These are phyloP conservation scores for Volvox africanus DNA, from an alignment of 139 green algal genomes.

Conservation along the genomic window DNA sequence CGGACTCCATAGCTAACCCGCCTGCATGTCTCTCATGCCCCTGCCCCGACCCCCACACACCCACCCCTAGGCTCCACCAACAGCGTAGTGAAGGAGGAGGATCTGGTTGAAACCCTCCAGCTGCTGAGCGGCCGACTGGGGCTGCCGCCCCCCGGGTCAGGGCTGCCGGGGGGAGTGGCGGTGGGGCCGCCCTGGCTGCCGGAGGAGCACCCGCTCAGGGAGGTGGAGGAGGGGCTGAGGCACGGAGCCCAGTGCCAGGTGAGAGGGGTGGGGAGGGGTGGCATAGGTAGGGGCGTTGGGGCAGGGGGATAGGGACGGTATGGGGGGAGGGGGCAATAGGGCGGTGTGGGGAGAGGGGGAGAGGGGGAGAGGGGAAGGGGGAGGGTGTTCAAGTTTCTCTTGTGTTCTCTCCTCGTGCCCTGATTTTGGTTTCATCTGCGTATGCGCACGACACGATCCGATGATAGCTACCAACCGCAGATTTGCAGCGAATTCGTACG, in stretches of 20 bases:
- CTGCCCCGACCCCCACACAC: neutral
- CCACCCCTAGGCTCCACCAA: conserved; percentile 42
- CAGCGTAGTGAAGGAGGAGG: conserved; percentile 60
- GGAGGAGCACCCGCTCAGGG: conserved; percentile 67
- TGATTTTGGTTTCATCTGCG: no score
- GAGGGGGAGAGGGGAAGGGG: no score
- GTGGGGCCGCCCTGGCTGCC: conserved; percentile 58
- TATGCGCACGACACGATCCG: no score
- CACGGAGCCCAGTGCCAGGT: conserved; percentile 65
- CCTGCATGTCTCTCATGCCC: neutral
- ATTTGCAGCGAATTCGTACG: conserved; percentile 40
- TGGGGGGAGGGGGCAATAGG: no score
- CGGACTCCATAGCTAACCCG: no score
- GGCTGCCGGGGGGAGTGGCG: neutral
- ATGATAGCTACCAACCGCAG: no score
- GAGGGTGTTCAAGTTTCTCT: no score
- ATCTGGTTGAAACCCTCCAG: conserved; percentile 76
- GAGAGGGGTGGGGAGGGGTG: neutral
- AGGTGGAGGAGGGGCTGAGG: conserved; percentile 72
- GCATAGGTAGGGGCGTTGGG: no score
- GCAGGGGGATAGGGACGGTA: no score
- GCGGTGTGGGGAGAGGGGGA: no score
- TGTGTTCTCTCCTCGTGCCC: no score
- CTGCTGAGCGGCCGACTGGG: conserved; percentile 60
- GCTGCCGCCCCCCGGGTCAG: neutral